Evolutionary conservation across 2,329 filamentous ascomycete genomes (phyloP).

Genomic region (Aspergillus tanneri): DNA sequence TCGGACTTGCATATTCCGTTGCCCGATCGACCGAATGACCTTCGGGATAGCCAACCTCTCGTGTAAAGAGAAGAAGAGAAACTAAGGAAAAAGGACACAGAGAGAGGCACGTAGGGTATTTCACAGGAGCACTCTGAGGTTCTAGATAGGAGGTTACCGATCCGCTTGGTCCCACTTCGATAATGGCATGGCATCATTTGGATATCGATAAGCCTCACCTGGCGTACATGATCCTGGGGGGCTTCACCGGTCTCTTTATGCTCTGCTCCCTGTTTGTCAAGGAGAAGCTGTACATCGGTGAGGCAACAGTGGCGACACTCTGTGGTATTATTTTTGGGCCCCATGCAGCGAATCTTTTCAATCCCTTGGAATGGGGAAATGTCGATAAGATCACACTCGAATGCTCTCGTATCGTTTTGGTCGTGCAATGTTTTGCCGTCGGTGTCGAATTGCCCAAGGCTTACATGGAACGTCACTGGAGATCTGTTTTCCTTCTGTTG

Average conservation of each 20-base stretch:
- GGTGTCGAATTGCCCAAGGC: constrained; percentile 67
- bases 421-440: constrained; percentile 71
- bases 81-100: background rate
- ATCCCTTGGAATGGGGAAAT: constrained; percentile 63
- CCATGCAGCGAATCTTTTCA: constrained; percentile 63
- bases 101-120: background rate
- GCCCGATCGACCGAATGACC: background rate
- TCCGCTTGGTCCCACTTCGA: constrained; percentile 13
- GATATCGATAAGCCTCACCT: constrained; percentile 87
- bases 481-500: constrained; percentile 81
- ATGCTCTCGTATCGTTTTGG: constrained; percentile 68
- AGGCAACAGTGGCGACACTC: constrained; percentile 83
- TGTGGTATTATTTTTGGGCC: constrained; percentile 71
- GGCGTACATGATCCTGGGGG: constrained; percentile 97
- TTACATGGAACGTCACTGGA: constrained; percentile 99
- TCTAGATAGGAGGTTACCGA: constrained; percentile 2
- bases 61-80: background rate
- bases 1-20: background rate
- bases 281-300: constrained; percentile 96
- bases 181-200: constrained; percentile 54
- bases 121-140: background rate
- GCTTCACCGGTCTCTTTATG: constrained; percentile 98
- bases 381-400: constrained; percentile 67
- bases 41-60: background rate
- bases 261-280: constrained; percentile 97